These are phyloP conservation scores for Fraxinus floribunda DNA, from an alignment of 305 asterid species.

Conservation along the genomic window DNA sequence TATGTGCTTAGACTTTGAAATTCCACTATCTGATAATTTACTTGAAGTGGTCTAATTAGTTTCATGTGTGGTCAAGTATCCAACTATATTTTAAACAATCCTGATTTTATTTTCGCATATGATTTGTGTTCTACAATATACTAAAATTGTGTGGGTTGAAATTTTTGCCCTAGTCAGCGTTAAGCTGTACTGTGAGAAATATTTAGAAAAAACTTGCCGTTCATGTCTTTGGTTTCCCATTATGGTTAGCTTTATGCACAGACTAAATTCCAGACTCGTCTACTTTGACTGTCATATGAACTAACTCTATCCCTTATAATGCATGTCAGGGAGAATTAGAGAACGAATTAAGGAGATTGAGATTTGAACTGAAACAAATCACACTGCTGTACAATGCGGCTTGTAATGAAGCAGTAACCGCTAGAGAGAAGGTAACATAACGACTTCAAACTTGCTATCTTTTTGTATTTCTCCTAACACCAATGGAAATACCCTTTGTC, in stretches of 20 bases:
- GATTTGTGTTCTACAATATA: background rate
- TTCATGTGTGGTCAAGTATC: background rate
- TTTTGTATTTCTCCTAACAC: background rate
- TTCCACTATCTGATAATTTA: background rate
- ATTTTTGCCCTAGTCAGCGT: background rate
- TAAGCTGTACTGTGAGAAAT: background rate
- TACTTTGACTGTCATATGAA: background rate
- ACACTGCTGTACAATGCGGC: background rate
- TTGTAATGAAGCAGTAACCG: conserved; percentile 12
- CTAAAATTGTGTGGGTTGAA: background rate
- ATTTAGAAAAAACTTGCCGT: background rate
- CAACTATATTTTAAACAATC: background rate
- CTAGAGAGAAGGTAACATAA: conserved; percentile 17
- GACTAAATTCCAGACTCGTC: background rate
- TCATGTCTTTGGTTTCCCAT: background rate
- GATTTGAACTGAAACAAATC: conserved; percentile 3
- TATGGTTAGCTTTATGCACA: background rate
- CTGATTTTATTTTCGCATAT: background rate
- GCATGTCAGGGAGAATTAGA: conserved; percentile 6
- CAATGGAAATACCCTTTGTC: background rate
- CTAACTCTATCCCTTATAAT: background rate
- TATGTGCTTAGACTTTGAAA: background rate
- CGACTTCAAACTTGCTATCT: background rate
- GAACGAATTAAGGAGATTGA: conserved; percentile 3
- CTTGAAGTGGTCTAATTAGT: background rate